Evolutionary conservation across 768 basidiomycete species (phyloP).

Genomic region (Ramaria sp.): DNA sequence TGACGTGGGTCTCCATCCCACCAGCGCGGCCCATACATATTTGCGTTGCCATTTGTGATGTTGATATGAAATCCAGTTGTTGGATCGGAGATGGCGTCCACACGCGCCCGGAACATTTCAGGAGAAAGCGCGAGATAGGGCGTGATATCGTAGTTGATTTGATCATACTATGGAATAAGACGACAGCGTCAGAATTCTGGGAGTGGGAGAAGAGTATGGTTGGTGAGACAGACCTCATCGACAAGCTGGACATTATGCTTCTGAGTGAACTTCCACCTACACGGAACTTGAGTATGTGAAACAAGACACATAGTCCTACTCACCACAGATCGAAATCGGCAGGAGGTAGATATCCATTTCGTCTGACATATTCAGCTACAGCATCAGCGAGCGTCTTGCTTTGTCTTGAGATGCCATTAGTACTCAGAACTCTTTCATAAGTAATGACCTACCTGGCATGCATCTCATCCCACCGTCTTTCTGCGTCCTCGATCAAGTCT

Average conservation of each 20-base stretch:
- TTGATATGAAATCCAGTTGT: slow-evolving; percentile 5
- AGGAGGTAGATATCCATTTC: slow-evolving; percentile 17
- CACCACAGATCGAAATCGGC: slow-evolving; percentile 23
- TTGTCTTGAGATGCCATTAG: slow-evolving; percentile 12
- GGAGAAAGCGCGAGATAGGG: slow-evolving; percentile 9
- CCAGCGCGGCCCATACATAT: not conserved
- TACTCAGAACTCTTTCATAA: not conserved
- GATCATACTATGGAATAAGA: slow-evolving; percentile 5
- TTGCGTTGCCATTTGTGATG: slow-evolving; percentile 7
- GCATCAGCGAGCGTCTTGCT: slow-evolving; percentile 22
- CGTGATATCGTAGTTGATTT: slow-evolving; percentile 9
- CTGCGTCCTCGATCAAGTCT: slow-evolving; percentile 5
- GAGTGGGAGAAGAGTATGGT: not conserved
- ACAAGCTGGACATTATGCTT: slow-evolving; percentile 36
- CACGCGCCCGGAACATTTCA: not conserved
- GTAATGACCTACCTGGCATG: not conserved
- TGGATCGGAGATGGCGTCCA: slow-evolving; percentile 4
- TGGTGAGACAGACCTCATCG: slow-evolving; percentile 26
- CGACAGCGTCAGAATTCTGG: not conserved
- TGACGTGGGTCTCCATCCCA: not conserved
- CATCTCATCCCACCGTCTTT: slow-evolving; percentile 1
- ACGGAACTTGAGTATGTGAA: not conserved
- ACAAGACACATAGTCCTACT: not conserved
- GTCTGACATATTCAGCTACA: slow-evolving; percentile 19
- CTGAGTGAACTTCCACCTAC: slow-evolving; percentile 31